Evolutionary conservation across 2,329 filamentous ascomycete genomes (phyloP), one percentile per base, ranked within the genome.

Genomic region (Gliomastix tumulicola): DNA sequence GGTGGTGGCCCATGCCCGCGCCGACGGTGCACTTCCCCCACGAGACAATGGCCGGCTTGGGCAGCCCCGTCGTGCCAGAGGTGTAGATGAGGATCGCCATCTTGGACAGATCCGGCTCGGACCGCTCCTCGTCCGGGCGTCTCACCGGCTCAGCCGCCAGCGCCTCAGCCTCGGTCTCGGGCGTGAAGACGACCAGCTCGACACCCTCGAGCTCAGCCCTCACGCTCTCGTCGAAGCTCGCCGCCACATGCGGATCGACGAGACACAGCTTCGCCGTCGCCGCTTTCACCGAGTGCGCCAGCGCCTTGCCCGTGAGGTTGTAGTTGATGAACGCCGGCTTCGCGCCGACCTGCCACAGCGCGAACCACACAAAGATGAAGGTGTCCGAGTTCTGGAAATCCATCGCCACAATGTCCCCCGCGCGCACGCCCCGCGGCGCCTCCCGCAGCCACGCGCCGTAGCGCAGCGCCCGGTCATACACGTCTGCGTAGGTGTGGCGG

Each of bases 301-400:
- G 65, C 1, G 86, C 71, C 20, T 82, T 76, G 11, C 79, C 82
- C 0, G 74, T 71, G 34, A 94, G 64, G 53, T 92, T 92, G 60
- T 89, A 90, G 60, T 95, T 95, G 62, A 94, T 83, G 48, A 92
- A 87, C 0, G 88, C 88, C 1, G 88, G 87, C 38, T 79, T 79
- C 0, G 84, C 88, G 10, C 88, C 88, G 40, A 94, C 78, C 21
- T 81, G 78, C 87, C 87, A 94, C 21, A 94, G 60, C 0, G 82
- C 88, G 37, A 89, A 66, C 70, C 81, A 76, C 8, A 94, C 44
- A 53, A 89, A 85, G 20, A 90, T 51, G 50, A 88, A 90, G 4
- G 73, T 71, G n/a, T 87, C 79, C 28, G 79, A 85, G 54, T 94
- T 95, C 59, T 84, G 81, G 46, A 86, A 84, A 56, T 92, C 74